Conservation (phyloP, 2,329 filamentous ascomycete species). For the Chrysosporium keratinophilum region DNA sequence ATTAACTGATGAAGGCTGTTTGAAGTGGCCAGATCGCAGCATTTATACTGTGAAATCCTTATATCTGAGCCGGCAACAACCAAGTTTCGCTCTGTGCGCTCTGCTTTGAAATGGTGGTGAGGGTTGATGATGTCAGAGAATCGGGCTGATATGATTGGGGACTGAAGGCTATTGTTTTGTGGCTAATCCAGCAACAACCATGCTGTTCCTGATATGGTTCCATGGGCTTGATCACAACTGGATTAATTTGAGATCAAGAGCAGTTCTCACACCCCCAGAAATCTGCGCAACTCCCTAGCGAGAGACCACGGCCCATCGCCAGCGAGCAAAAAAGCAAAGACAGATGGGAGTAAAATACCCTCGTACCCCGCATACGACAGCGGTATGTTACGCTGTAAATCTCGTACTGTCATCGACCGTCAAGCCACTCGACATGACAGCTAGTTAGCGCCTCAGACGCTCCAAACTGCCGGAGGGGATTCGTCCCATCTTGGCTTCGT, state of each 20-base stretch:
- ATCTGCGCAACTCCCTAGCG: not conserved
- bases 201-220: constrained; percentile 1
- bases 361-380: not conserved
- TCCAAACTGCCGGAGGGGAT: not conserved
- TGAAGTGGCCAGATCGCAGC: too few relatives aligned
- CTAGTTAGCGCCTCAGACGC: not conserved
- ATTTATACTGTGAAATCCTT: not conserved
- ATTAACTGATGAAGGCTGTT: too few relatives aligned
- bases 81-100: not conserved
- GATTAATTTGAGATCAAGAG: not conserved
- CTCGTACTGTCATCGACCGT: not conserved
- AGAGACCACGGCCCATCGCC: not conserved
- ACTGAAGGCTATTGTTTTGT: not conserved
- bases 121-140: constrained; percentile 4
- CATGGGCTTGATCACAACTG: not conserved
- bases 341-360: too few relatives aligned
- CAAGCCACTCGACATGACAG: not conserved
- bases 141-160: too few relatives aligned
- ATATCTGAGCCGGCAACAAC: not conserved
- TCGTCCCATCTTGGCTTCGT: not conserved
- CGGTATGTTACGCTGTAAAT: too few relatives aligned
- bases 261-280: too few relatives aligned
- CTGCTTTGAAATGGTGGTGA: not conserved
- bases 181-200: not conserved
- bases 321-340: not conserved